These are phyloP conservation scores for Trichocladium antarcticum DNA, from an alignment of 495 filamentous ascomycete genomes.

Conservation along the genomic window DNA sequence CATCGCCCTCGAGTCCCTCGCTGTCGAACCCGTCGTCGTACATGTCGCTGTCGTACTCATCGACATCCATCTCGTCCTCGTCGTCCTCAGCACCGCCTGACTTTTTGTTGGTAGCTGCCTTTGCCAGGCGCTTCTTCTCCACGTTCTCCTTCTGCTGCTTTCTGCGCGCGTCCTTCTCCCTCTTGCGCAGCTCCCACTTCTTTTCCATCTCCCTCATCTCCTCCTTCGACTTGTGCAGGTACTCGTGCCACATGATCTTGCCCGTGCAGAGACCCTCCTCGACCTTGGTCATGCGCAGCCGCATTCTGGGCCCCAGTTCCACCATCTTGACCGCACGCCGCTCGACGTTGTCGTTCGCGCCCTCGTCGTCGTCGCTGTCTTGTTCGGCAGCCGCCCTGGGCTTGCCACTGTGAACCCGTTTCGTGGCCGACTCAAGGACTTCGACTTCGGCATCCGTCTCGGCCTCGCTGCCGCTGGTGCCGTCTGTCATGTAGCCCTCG, in stretches of 20 bases:
- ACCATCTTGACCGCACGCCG: constrained; percentile 82
- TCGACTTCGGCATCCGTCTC: constrained; percentile 97
- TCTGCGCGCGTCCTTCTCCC: constrained; percentile 72
- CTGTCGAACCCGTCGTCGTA: constrained; percentile 48
- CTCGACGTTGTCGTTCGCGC: constrained; percentile 44
- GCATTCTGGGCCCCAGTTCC: constrained; percentile 85
- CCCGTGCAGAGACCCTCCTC: constrained; percentile 88
- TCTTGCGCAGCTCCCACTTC: constrained; percentile 64
- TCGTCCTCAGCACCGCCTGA: constrained; percentile 44
- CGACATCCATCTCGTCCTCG: constrained; percentile 50
- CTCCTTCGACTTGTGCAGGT: constrained; percentile 65
- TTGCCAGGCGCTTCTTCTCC: constrained; percentile 61
- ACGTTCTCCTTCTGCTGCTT: constrained; percentile 77
- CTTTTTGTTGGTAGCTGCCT: constrained; percentile 41
- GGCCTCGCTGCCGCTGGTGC: constrained; percentile 76
- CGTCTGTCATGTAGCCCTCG: constrained; percentile 70
- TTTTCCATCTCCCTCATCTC: constrained; percentile 68
- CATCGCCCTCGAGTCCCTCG: constrained; percentile 46
- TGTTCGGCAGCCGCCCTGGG: constrained; percentile 34
- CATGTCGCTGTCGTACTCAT: constrained; percentile 42
- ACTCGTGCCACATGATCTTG: constrained; percentile 96
- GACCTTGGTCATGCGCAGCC: constrained; percentile 82
- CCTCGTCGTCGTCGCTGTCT: constrained; percentile 24
- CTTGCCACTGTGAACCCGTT: constrained; percentile 54
- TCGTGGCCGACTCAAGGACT: constrained; percentile 61